Evolutionary conservation across 2,329 filamentous ascomycete genomes (phyloP).

Genomic region (Stagonosporopsis rhizophila): DNA sequence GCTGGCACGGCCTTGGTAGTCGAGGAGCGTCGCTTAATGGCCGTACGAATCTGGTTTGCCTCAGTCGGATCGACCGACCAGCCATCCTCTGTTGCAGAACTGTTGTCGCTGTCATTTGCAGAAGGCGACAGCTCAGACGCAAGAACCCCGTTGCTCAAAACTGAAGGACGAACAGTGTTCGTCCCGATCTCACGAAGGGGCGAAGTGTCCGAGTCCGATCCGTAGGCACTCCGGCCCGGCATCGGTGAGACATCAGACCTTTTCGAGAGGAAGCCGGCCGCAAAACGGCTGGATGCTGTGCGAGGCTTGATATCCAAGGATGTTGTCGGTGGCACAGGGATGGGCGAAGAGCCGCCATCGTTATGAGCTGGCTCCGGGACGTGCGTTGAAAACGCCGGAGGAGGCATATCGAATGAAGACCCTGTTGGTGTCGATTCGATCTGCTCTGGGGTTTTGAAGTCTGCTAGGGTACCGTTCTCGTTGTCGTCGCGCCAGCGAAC

Average conservation of each 20-base stretch:
- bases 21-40: conserved; percentile 63
- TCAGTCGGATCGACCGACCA: conserved; percentile 59
- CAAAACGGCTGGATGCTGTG: conserved; percentile 72
- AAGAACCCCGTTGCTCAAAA: conserved; percentile 61
- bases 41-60: conserved; percentile 61
- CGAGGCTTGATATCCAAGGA: conserved; percentile 65
- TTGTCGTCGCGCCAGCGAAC: conserved; percentile 95
- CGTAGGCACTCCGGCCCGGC: conserved; percentile 62
- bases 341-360: conserved; percentile 61
- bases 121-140: conserved; percentile 34
- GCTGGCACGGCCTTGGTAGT: conserved; percentile 50
- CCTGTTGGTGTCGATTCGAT: conserved; percentile 64
- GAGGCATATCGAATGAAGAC: conserved; percentile 60
- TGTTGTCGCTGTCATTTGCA: conserved; percentile 42
- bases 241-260: conserved; percentile 69
- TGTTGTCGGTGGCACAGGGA: conserved; percentile 63
- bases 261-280: conserved; percentile 84
- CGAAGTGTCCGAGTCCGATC: conserved; percentile 63
- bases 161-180: conserved; percentile 57
- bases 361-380: conserved; percentile 33
- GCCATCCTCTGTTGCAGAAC: conserved; percentile 56
- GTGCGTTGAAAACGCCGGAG: conserved; percentile 60
- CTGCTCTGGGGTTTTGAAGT: conserved; percentile 89
- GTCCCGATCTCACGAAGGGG: conserved; percentile 56
- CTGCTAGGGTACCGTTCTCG: conserved; percentile 82